Conservation (phyloP, 2,329 filamentous ascomycete genomes). For the Plenodomus tracheiphilus region DNA sequence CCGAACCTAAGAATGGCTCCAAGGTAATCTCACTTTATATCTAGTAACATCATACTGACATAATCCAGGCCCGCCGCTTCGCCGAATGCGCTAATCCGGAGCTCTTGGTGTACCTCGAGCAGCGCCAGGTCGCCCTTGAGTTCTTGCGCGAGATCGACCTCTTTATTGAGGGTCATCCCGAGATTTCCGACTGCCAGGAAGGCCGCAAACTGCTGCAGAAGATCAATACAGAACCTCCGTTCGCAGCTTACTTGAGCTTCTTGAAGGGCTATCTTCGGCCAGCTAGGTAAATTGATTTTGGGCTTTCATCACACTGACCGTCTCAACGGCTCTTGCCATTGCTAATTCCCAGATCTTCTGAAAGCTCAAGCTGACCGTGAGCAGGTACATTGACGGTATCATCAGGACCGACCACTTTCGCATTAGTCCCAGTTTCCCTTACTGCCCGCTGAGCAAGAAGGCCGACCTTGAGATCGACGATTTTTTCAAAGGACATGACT, state of each 20-base stretch:
- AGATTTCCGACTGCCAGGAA: slow-evolving; percentile 16
- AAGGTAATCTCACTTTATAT: slow-evolving; percentile 1
- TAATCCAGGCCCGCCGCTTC: slow-evolving; percentile 16
- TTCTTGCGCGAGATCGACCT: slow-evolving; percentile 33
- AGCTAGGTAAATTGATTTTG: slow-evolving; percentile 19
- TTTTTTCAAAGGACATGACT: slow-evolving; percentile 29
- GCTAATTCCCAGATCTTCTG: too few species aligned
- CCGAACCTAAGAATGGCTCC: not conserved
- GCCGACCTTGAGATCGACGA: slow-evolving; percentile 26
- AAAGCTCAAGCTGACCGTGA: slow-evolving; percentile 3
- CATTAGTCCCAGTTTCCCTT: slow-evolving; percentile 12
- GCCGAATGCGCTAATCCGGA: slow-evolving; percentile 14
- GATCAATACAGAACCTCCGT: slow-evolving; percentile 18
- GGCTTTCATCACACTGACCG: too few species aligned
- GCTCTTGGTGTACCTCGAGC: slow-evolving; percentile 19
- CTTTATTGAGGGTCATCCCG: slow-evolving; percentile 23
- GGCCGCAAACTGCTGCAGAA: slow-evolving; percentile 10
- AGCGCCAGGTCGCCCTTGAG: slow-evolving; percentile 17
- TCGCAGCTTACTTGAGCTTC: slow-evolving; percentile 30
- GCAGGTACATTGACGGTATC: slow-evolving; percentile 20
- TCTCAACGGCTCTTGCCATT: too few species aligned
- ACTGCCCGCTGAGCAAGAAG: slow-evolving; percentile 9
- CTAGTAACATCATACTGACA: not conserved
- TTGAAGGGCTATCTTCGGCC: slow-evolving; percentile 32
- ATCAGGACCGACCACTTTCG: slow-evolving; percentile 16